phyloP scores from a whole-genome alignment of 352 stramenopile species.

The Sclerospora graminicola region DNA sequence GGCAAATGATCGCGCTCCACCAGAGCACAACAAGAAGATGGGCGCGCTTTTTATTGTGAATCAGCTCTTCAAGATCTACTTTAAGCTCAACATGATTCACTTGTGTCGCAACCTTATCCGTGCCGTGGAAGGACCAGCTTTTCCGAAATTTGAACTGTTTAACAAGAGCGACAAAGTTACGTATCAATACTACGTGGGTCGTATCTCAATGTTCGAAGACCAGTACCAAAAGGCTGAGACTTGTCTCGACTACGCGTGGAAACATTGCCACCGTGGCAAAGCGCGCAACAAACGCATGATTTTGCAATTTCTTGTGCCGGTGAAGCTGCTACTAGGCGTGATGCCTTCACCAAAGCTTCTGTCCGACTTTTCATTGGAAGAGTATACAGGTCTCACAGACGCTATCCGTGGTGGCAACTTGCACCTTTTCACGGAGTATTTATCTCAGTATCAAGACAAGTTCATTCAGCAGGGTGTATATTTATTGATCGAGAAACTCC shows the following conservation, averaged over 20 bases:
- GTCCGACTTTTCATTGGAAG: slow-evolving; percentile 81
- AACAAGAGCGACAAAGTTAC: slow-evolving; percentile 87
- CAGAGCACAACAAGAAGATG: slow-evolving; percentile 79
- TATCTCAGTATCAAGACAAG: slow-evolving; percentile 84
- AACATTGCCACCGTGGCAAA: slow-evolving; percentile 83
- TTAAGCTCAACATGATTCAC: slow-evolving; percentile 90
- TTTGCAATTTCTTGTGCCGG: slow-evolving; percentile 90
- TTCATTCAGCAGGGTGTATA: slow-evolving; percentile 91
- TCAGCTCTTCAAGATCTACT: slow-evolving; percentile 97
- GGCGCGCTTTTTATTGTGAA: slow-evolving; percentile 90
- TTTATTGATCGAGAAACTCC: slow-evolving; percentile 94
- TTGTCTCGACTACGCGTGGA: slow-evolving; percentile 90
- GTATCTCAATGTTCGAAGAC: slow-evolving; percentile 96
- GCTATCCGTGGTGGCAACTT: slow-evolving; percentile 89
- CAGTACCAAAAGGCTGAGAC: slow-evolving; percentile 91
- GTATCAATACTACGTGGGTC: slow-evolving; percentile 93
- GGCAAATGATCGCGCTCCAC: slow-evolving; percentile 66
- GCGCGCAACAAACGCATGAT: slow-evolving; percentile 90
- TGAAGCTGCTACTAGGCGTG: slow-evolving; percentile 89
- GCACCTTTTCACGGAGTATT: slow-evolving; percentile 87
- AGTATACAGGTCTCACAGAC: slow-evolving; percentile 84
- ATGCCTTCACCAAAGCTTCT: slow-evolving; percentile 87
- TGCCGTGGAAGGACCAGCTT: slow-evolving; percentile 66
- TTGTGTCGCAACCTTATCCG: slow-evolving; percentile 92
- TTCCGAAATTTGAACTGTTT: slow-evolving; percentile 72